Base-by-base conservation (phyloP, 1,139 yeast species). In the Diutina pseudorugosa region DNA sequence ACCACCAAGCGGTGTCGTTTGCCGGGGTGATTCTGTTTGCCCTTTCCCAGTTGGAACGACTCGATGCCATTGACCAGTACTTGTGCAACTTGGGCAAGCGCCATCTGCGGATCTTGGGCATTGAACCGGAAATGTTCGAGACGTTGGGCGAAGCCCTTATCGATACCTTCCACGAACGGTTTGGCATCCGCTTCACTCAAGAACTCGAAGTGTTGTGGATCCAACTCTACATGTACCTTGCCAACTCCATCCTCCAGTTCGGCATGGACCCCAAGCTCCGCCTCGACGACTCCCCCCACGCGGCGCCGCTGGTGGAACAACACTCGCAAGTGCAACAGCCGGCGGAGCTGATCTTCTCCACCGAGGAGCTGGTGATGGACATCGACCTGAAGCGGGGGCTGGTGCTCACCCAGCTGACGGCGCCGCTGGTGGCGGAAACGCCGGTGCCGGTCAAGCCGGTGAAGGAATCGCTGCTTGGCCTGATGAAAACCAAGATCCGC, bases 101-200 rank as follows among this genome's bases (percentile, higher is more conserved):
- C 53, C 95, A 87, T 63, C 71, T 89, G 3, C 71, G 95, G 57
- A 82, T 87, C 51, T 71, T 87, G 57, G 89, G 87, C 14, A 84
- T 86, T 51, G 90, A 84, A 57, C 80, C 88, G 0, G 75, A 76
- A 8, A 84, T 83, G 63, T 87, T 83, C 61, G 88, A 85, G 63
- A 67, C 83, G 50, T 84, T 88, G 84, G 95, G 95, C 1, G 80
- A 80, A 56, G 94, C 94, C 0, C 71, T 88, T 52, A 72, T 87
- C 54, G 79, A 78, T 58, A 87, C 95, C 0, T 80, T 87, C 60
- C 79, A 80, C 59, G 93, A 86, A 64, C 68, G 95, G 59, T 83
- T 73, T 57, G 77, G 77, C 4, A 58, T 55, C 16, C 64, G 67
- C 20, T 79, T 79, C 61, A 73, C 72, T 50, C 69, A 73, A 45